These are phyloP conservation scores for Mycena rebaudengoi DNA, from an alignment of 768 basidiomycete species.

Conservation along the genomic window DNA sequence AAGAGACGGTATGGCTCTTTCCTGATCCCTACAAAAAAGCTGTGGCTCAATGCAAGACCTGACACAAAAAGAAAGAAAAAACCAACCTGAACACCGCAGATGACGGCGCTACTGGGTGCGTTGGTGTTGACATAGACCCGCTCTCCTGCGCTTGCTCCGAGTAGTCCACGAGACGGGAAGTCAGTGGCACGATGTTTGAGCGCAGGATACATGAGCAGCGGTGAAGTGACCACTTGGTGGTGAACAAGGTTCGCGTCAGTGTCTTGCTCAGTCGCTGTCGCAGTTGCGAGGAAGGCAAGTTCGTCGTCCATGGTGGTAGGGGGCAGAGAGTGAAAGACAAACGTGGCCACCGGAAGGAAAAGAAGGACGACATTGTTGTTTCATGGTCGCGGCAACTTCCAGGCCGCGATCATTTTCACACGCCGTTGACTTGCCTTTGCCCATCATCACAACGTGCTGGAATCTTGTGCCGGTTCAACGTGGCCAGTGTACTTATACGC, in stretches of 20 bases:
- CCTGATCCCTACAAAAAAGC: constrained; percentile 48
- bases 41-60: background rate
- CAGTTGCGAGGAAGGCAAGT: background rate
- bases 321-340: background rate
- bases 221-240: constrained; percentile 21
- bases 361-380: background rate
- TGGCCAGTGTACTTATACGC: no score
- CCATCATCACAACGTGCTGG: background rate
- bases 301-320: background rate
- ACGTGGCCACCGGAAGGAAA: background rate
- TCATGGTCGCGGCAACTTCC: background rate
- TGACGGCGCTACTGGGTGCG: constrained; percentile 58
- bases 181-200: constrained; percentile 4
- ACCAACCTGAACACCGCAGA: constrained; percentile 58
- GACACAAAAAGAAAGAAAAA: background rate
- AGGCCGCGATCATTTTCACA: background rate
- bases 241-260: background rate
- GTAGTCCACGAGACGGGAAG: constrained; percentile 25
- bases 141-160: constrained; percentile 39
- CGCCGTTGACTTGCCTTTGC: background rate
- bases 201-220: constrained; percentile 12
- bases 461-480: no score
- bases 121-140: constrained; percentile 63
- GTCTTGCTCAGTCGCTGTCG: background rate
- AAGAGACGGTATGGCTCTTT: constrained; percentile 62